Base-by-base conservation (phyloP, 352 stramenopile species). In the Globisporangium radiosum region DNA sequence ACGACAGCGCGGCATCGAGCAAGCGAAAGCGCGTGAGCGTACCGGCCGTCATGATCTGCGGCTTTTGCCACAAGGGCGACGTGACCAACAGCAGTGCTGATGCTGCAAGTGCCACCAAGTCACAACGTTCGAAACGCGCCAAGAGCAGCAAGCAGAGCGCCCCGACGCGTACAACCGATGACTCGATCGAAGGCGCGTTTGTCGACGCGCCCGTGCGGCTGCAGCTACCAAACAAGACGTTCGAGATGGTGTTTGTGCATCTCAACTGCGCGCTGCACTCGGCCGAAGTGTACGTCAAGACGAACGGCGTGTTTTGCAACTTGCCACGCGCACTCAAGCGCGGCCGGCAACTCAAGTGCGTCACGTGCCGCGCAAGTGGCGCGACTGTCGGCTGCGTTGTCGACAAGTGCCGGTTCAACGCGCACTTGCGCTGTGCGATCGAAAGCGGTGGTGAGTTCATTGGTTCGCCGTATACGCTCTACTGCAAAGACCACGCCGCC, bases 251-350 rank as follows among this genome's bases (percentile, higher is more conserved):
- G 55, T 77, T 84, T 62, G 72, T 93, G 33, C 84, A 95, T 65
- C 74, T 93, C 58, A 92, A 95, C 57, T 93, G 81, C 45, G 81
- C 83, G 48, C 59, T 92, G 5, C 84, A 95, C 51, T 92, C 85
- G 0, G 79, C 81, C 25, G 81, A 92, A 56, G 83, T 92, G 39
- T 93, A 88, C 52, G 81, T 93, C 14, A 89, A 93, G 57, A 67
- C 75, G 13, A 76, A 93, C 54, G 80, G 81, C 42, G 76, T 85
- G n/a, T 92, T 92, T 52, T 89, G 83, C 66, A 90, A 92, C 52
- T 59, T 94, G 38, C 70, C 76, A 0, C 83, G 83, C 57, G 81
- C 85, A 15, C 75, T 94, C 47, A 92, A 92, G 57, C 76, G 81
- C 17, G 81, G 82, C n/a, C 76, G 82, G 5, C 81, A 91, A 59